Conservation (phyloP, 1,284 basidiomycete genomes). For the Microbotryum silenes-acaulis region DNA sequence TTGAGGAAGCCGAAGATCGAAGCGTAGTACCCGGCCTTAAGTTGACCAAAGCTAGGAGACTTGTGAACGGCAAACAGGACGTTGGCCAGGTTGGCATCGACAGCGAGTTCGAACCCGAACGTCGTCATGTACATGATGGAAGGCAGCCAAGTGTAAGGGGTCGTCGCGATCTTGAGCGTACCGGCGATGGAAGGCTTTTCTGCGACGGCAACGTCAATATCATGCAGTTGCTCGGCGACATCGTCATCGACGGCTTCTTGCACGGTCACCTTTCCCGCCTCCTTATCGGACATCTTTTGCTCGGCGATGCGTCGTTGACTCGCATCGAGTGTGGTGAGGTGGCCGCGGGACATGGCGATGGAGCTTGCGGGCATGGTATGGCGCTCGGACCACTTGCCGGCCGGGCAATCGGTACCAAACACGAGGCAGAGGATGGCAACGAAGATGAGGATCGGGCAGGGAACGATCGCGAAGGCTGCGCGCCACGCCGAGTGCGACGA, state of each 20-base stretch:
- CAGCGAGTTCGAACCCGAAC: conserved; percentile 55
- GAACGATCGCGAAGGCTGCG: conserved; percentile 53
- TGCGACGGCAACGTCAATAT: conserved; percentile 50
- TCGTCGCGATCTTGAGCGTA: conserved; percentile 43
- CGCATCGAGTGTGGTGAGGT: conserved; percentile 38
- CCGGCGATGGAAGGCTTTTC: conserved; percentile 46
- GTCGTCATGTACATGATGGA: conserved; percentile 46
- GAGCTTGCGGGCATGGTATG: conserved; percentile 47
- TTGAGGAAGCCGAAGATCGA: conserved; percentile 40
- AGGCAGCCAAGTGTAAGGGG: conserved; percentile 56
- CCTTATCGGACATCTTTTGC: conserved; percentile 38
- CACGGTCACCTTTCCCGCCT: conserved; percentile 7
- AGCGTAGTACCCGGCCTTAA: conserved; percentile 51
- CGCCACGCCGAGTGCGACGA: conserved; percentile 51
- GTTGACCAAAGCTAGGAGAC: conserved; percentile 44
- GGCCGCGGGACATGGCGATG: conserved; percentile 38
- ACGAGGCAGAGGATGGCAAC: conserved; percentile 47
- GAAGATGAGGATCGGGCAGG: conserved; percentile 52
- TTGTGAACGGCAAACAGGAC: conserved; percentile 46
- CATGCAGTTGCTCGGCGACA: conserved; percentile 28
- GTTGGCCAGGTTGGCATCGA: conserved; percentile 53
- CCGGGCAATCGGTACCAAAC: conserved; percentile 55
- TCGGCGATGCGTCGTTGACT: conserved; percentile 36
- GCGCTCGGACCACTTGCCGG: conserved; percentile 50
- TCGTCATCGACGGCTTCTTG: conserved; percentile 22